phyloP scores from a whole-genome alignment of 441 rosid species.

The Brassica hybrid region DNA sequence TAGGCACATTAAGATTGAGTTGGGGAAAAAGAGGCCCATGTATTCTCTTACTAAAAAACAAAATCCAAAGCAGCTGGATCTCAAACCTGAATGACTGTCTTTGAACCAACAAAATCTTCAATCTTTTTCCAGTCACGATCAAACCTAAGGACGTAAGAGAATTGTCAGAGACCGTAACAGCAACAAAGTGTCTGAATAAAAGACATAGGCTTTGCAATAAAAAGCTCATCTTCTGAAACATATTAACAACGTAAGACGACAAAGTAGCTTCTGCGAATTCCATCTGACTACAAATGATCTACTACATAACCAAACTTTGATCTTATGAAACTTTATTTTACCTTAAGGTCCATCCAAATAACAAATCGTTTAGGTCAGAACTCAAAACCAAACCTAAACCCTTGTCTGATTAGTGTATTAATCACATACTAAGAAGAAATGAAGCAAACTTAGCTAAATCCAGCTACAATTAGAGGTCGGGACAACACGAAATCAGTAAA shows the following conservation, averaged over 20 bases:
- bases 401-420: not conserved
- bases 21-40: not conserved
- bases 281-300: not conserved
- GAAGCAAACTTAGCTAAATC: not conserved
- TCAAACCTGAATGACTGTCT: slow-evolving; percentile 73
- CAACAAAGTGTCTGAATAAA: slow-evolving; percentile 17
- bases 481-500: not conserved
- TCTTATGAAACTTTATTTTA: slow-evolving; percentile 8
- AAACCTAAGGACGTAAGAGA: slow-evolving; percentile 51
- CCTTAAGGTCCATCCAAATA: not conserved
- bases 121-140: slow-evolving; percentile 82
- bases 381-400: not conserved
- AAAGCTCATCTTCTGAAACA: not conserved
- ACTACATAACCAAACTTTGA: not conserved
- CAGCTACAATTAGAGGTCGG: slow-evolving; percentile 3
- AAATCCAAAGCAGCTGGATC: slow-evolving; percentile 31
- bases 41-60: not conserved
- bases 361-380: not conserved
- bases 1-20: not conserved
- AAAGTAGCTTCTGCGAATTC: not conserved
- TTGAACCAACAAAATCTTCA: slow-evolving; percentile 72
- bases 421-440: not conserved
- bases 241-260: not conserved
- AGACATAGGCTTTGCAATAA: slow-evolving; percentile 7
- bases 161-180: slow-evolving; percentile 17